Conservation (phyloP, 192 early-diverging fungal genomes). For the Rhizophagus prolifer region DNA sequence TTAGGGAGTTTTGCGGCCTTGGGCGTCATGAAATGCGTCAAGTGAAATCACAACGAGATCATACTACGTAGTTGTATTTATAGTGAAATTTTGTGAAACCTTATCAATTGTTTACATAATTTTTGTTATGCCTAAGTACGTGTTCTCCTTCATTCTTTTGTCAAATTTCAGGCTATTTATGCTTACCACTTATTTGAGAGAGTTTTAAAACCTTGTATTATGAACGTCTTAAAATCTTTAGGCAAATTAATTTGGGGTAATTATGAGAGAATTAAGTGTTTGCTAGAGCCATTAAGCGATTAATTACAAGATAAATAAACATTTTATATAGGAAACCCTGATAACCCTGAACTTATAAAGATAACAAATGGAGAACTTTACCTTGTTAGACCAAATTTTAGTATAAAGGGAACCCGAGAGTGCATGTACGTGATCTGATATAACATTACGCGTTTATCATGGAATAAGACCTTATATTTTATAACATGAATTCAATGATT, state of each 20-base stretch:
- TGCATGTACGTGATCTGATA: conserved; percentile 44
- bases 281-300: background rate
- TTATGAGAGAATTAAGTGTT: background rate
- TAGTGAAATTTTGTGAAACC: no score
- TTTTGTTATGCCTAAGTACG: no score
- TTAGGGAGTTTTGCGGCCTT: no score
- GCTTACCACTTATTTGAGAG: no score
- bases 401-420: conserved; percentile 44
- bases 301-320: background rate
- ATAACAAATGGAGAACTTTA: conserved; percentile 66
- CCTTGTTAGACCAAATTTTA: conserved; percentile 48
- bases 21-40: no score
- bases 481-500: background rate
- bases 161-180: no score
- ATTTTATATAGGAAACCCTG: conserved; percentile 15
- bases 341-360: conserved; percentile 55
- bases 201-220: conserved; percentile 23
- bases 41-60: no score
- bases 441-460: background rate
- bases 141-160: no score
- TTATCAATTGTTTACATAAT: no score
- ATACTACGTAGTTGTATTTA: no score
- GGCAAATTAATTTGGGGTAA: conserved; percentile 68
- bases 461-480: background rate
- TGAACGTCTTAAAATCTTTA: conserved; percentile 69